These are phyloP conservation scores for Hyaloscypha variabilis DNA, from an alignment of 495 filamentous ascomycete genomes.

Conservation along the genomic window DNA sequence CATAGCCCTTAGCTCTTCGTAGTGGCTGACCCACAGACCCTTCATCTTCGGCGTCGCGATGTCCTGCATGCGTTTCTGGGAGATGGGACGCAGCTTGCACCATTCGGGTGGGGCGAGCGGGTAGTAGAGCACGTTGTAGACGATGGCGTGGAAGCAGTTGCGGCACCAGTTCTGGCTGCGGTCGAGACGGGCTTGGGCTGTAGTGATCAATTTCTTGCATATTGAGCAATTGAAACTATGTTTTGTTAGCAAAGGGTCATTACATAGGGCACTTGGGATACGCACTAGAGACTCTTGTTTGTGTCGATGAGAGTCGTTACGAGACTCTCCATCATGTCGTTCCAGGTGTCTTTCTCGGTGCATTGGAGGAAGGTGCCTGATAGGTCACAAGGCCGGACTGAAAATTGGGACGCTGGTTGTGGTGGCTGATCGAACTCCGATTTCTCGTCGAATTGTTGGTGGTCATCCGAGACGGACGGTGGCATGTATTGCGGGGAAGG, in stretches of 20 bases:
- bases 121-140: not conserved
- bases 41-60: not conserved
- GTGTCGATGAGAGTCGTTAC: not conserved
- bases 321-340: not conserved
- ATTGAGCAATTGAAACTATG: not conserved
- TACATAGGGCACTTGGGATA: not conserved
- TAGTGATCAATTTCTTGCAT: not conserved
- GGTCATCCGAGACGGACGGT: not conserved
- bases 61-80: not conserved
- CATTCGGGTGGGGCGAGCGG: not conserved
- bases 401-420: not conserved
- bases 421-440: not conserved
- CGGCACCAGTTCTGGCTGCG: not conserved
- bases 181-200: not conserved
- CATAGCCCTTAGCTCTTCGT: not conserved
- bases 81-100: not conserved
- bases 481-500: not conserved
- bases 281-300: not conserved
- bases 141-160: not conserved
- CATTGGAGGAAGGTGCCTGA: not conserved
- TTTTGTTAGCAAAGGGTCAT: not conserved
- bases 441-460: not conserved
- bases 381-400: not conserved
- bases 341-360: not conserved
- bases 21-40: not conserved